Conservation (phyloP, 306 rosid genomes). For the Vigna mungo region DNA sequence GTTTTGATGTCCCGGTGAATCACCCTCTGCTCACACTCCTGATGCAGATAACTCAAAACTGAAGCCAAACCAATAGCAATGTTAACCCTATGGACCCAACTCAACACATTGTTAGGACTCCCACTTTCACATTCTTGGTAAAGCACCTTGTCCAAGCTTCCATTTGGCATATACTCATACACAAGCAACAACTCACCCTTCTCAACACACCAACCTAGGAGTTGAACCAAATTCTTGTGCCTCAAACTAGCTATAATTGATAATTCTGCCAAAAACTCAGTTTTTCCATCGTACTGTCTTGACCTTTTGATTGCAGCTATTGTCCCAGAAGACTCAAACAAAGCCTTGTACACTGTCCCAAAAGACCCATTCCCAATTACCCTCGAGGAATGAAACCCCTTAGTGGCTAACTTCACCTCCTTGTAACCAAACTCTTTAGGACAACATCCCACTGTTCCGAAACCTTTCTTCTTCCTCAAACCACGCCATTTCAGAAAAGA, state of each 20-base stretch:
- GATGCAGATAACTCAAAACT: constrained; percentile 64
- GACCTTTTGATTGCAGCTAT: constrained; percentile 56
- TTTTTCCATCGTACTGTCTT: constrained; percentile 42
- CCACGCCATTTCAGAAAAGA: constrained; percentile 57
- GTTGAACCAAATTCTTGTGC: constrained; percentile 84
- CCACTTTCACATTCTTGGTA: constrained; percentile 35
- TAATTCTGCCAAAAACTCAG: constrained; percentile 46
- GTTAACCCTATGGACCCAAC: constrained; percentile 45
- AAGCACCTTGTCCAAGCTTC: constrained; percentile 49
- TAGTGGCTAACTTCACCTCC: constrained; percentile 69
- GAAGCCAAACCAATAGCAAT: constrained; percentile 49
- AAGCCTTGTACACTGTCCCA: constrained; percentile 85
- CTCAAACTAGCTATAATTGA: constrained; percentile 72
- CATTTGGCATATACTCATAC: constrained; percentile 62
- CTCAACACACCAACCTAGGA: constrained; percentile 90
- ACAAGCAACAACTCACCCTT: constrained; percentile 78
- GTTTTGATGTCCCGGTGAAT: constrained; percentile 81
- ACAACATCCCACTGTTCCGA: constrained; percentile 27
- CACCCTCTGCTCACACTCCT: constrained; percentile 84
- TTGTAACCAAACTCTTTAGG: constrained; percentile 75
- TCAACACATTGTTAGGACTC: constrained; percentile 22
- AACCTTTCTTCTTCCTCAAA: constrained; percentile 1
- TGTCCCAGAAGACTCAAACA: constrained; percentile 54
- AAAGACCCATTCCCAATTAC: constrained; percentile 82
- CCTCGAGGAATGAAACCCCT: constrained; percentile 77